Evolutionary conservation across 345 rosid genomes (phyloP).

Genomic region (Syzygium aromaticum): DNA sequence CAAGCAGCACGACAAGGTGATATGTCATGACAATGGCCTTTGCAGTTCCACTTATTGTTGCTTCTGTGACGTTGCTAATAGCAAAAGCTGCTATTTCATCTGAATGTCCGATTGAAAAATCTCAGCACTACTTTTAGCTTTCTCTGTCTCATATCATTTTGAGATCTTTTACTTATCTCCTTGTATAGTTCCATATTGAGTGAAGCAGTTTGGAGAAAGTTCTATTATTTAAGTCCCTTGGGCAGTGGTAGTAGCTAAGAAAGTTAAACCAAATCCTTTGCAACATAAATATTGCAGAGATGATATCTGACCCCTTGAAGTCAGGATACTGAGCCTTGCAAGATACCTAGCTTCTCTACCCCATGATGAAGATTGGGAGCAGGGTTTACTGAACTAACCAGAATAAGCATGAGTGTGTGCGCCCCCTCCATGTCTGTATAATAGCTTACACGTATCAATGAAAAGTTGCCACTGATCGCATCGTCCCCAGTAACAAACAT

Average conservation of each 20-base stretch:
- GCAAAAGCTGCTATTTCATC: neutral
- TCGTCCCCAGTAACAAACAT: neutral
- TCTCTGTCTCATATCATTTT: neutral
- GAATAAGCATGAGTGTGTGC: neutral
- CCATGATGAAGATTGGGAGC: neutral
- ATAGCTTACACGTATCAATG: neutral
- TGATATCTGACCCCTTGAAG: neutral
- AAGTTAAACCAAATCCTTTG: neutral
- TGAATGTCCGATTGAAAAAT: neutral
- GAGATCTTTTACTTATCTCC: neutral
- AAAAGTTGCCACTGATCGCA: neutral
- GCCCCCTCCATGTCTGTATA: neutral
- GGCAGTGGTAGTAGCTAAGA: neutral
- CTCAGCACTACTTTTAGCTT: neutral
- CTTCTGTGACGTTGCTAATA: neutral
- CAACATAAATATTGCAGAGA: neutral
- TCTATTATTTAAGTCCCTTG: neutral
- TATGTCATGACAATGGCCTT: neutral
- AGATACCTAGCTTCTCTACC: neutral
- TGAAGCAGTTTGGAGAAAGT: neutral
- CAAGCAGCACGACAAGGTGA: constrained; percentile 66
- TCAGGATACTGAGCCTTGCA: neutral
- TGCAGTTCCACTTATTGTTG: neutral
- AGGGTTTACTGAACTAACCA: neutral
- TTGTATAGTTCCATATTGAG: neutral